phyloP scores from a whole-genome alignment of 768 basidiomycete species.

The Russula abietina region DNA sequence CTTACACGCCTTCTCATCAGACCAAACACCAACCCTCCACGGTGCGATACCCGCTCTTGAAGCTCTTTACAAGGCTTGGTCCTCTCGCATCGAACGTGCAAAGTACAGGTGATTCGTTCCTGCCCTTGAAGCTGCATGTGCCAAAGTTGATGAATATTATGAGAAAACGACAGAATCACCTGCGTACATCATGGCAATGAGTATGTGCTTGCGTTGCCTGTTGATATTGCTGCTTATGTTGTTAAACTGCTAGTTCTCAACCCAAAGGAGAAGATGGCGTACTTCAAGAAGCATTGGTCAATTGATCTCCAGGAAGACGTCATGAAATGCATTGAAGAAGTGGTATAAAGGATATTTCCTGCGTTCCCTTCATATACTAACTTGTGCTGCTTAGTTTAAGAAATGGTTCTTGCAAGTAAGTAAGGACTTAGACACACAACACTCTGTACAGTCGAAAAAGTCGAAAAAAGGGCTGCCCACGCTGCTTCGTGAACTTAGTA shows the following conservation, averaged over 20 bases:
- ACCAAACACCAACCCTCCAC: not conserved
- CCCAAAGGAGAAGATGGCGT: not conserved
- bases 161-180: not conserved
- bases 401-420: too few relatives aligned
- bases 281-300: not conserved
- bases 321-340: not conserved
- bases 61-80: not conserved
- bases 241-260: not conserved
- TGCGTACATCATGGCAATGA: not conserved
- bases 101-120: too few relatives aligned
- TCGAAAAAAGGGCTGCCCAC: too few relatives aligned
- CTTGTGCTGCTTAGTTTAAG: too few relatives aligned
- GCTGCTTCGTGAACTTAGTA: too few relatives aligned
- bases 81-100: too few relatives aligned
- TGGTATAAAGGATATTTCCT: not conserved
- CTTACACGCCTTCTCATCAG: not conserved
- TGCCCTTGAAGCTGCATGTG: too few relatives aligned
- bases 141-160: not conserved
- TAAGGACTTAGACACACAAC: too few relatives aligned
- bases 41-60: not conserved
- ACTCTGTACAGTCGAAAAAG: too few relatives aligned
- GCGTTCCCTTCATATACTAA: too few relatives aligned
- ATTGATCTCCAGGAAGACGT: not conserved
- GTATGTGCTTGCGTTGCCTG: not conserved
- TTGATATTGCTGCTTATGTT: not conserved